These are phyloP conservation scores for Sistotremastrum niveocremeum DNA, from an alignment of 768 basidiomycete species.

Conservation along the genomic window DNA sequence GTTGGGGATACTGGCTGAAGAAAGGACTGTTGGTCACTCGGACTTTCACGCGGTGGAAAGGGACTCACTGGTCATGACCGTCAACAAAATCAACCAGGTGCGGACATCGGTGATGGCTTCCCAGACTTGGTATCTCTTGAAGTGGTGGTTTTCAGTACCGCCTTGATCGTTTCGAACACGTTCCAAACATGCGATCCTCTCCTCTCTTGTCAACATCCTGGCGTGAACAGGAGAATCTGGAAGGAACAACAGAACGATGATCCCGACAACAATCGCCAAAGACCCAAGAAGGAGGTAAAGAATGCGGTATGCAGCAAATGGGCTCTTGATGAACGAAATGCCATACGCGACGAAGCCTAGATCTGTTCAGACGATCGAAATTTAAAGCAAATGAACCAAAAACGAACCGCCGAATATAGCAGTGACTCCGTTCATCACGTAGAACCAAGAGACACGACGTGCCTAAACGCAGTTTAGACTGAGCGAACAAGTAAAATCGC, in stretches of 20 bases:
- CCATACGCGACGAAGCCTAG: slow-evolving; percentile 23
- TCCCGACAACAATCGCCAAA: slow-evolving; percentile 44
- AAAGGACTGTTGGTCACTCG: slow-evolving; percentile 2
- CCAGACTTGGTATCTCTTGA: slow-evolving; percentile 44
- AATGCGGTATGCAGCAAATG: slow-evolving; percentile 44
- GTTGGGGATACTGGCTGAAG: slow-evolving; percentile 49
- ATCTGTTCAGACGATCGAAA: not conserved
- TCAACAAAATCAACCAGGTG: slow-evolving; percentile 49
- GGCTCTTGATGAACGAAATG: slow-evolving; percentile 38
- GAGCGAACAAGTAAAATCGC: not conserved
- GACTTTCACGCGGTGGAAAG: not conserved
- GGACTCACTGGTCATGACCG: slow-evolving; percentile 41
- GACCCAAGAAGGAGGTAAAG: slow-evolving; percentile 48
- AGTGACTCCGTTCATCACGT: slow-evolving; percentile 52
- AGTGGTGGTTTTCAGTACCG: slow-evolving; percentile 44
- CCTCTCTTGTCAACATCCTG: slow-evolving; percentile 38
- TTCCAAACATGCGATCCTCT: slow-evolving; percentile 48
- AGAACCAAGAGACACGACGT: slow-evolving; percentile 49
- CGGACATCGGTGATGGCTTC: slow-evolving; percentile 45
- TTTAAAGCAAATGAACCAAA: slow-evolving; percentile 42
- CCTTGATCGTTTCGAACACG: slow-evolving; percentile 55
- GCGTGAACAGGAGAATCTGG: slow-evolving; percentile 57
- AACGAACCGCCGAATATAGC: slow-evolving; percentile 38
- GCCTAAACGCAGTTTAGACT: slow-evolving; percentile 21
- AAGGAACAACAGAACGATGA: slow-evolving; percentile 42